Evolutionary conservation across 352 stramenopile species (phyloP).

Genomic region (Thalassiosira pacifica): DNA sequence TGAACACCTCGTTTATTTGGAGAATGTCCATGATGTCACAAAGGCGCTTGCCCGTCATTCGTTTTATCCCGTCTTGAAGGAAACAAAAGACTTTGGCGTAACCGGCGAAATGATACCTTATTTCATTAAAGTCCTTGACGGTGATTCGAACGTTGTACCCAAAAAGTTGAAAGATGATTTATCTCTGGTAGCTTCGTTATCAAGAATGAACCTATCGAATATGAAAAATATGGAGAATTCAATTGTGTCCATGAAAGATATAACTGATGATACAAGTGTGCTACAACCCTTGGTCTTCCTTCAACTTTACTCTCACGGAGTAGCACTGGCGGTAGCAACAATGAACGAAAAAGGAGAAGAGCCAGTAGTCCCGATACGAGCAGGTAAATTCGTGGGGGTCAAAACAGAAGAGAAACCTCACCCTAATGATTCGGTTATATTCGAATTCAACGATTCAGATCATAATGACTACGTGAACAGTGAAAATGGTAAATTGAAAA

Average conservation of each 20-base stretch:
- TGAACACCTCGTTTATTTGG: background rate
- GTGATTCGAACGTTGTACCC: too few relatives aligned
- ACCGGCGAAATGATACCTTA: background rate
- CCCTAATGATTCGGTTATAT: background rate
- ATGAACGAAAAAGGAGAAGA: background rate
- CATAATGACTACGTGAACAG: background rate
- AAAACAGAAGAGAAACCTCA: background rate
- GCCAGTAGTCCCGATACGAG: background rate
- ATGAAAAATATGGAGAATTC: too few relatives aligned
- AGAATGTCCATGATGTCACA: background rate
- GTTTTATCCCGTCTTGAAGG: background rate
- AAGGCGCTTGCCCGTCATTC: background rate
- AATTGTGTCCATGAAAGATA: too few relatives aligned
- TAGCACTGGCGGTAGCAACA: background rate
- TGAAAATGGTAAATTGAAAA: background rate
- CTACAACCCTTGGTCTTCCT: too few relatives aligned
- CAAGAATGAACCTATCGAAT: too few relatives aligned
- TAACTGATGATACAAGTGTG: too few relatives aligned
- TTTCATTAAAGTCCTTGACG: background rate
- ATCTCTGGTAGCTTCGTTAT: too few relatives aligned
- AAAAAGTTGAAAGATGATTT: too few relatives aligned
- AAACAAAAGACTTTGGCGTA: background rate
- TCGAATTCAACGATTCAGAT: background rate
- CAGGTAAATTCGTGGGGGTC: background rate
- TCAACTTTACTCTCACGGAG: background rate